These are phyloP conservation scores for Amanita pseudoporphyria DNA, from an alignment of 768 basidiomycete genomes.

Conservation along the genomic window DNA sequence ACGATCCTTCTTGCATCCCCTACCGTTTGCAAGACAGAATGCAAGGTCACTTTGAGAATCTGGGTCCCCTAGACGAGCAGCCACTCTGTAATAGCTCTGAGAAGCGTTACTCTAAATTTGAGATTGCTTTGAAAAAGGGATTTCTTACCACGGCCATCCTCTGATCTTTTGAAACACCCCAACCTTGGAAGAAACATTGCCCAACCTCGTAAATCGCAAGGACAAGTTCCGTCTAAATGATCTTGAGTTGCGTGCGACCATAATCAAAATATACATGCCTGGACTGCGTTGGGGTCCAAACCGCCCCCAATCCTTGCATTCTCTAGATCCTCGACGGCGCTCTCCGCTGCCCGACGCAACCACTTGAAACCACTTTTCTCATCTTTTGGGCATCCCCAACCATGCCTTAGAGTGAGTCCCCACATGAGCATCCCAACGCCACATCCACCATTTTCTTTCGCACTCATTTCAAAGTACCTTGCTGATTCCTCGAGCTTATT, in stretches of 20 bases:
- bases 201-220: slow-evolving; percentile 90
- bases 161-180: slow-evolving; percentile 82
- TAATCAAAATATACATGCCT: slow-evolving; percentile 24
- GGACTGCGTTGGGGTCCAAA: slow-evolving; percentile 43
- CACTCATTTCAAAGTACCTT: slow-evolving; percentile 70
- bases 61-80: slow-evolving; percentile 74
- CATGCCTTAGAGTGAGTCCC: slow-evolving; percentile 76
- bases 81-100: slow-evolving; percentile 77
- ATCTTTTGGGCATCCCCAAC: slow-evolving; percentile 80
- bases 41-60: slow-evolving; percentile 85
- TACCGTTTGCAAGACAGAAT: slow-evolving; percentile 79
- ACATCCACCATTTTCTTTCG: slow-evolving; percentile 67
- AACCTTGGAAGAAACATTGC: slow-evolving; percentile 88
- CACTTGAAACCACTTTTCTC: slow-evolving; percentile 76
- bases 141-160: slow-evolving; percentile 77
- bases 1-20: slow-evolving; percentile 82
- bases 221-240: slow-evolving; percentile 61
- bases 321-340: slow-evolving; percentile 71
- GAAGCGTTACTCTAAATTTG: background rate
- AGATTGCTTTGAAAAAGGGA: slow-evolving; percentile 1
- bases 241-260: background rate
- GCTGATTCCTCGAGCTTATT: too few relatives aligned
- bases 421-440: slow-evolving; percentile 92
- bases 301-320: slow-evolving; percentile 32
- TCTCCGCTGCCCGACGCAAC: slow-evolving; percentile 75